Conservation (phyloP, 352 stramenopile genomes). For the Lagenidium sp. region DNA sequence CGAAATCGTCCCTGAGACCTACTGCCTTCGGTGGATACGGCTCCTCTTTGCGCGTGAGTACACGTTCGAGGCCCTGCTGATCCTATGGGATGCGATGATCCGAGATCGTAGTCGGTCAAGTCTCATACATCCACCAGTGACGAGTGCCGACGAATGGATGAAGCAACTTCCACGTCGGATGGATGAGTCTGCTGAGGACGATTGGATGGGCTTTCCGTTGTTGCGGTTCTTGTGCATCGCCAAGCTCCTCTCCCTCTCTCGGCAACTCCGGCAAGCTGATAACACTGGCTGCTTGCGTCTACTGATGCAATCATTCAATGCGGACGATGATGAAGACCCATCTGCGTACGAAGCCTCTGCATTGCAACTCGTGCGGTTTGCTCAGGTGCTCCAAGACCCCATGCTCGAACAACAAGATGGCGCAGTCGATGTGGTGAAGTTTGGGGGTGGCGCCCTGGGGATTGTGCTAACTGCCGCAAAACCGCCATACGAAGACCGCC, state of each 20-base stretch:
- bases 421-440: constrained; percentile 46
- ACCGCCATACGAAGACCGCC: constrained; percentile 29
- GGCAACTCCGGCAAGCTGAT: constrained; percentile 38
- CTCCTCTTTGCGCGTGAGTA: constrained; percentile 76
- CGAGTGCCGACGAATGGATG: constrained; percentile 25
- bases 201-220: constrained; percentile 58
- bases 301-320: constrained; percentile 53
- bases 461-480: constrained; percentile 56
- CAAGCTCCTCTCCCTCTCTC: constrained; percentile 45
- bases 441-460: constrained; percentile 49
- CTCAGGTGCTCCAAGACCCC: constrained; percentile 51
- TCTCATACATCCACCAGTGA: constrained; percentile 29
- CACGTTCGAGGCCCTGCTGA: constrained; percentile 42
- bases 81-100: constrained; percentile 69
- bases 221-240: constrained; percentile 64
- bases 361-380: constrained; percentile 30
- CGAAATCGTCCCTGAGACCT: constrained; percentile 72
- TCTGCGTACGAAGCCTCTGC: constrained; percentile 7
- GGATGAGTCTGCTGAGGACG: constrained; percentile 6
- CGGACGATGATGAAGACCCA: constrained; percentile 13
- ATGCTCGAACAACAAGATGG: constrained; percentile 23
- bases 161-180: constrained; percentile 24
- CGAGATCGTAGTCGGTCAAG: constrained; percentile 16
- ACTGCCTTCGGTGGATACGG: constrained; percentile 74
- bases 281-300: constrained; percentile 64